Base-by-base conservation (phyloP, 768 basidiomycete species). In the Tephrocybe sp. region DNA sequence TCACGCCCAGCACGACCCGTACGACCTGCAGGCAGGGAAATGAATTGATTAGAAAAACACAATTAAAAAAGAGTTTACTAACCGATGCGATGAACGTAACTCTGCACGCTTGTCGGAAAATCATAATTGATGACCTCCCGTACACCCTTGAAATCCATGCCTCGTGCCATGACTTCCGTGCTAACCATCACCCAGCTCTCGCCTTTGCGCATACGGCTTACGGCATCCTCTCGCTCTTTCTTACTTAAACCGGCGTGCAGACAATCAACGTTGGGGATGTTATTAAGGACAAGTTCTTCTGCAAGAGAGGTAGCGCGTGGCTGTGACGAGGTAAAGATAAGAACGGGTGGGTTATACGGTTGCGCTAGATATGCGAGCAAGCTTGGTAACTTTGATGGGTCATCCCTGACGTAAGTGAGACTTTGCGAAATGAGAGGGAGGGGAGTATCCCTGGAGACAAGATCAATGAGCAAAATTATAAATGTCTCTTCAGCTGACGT, bases 91-190 rank as follows among this genome's bases (percentile, higher is more conserved):
- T 99, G 97, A 36, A 99, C 80, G 62, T 99, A 99, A 61, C 90
- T 94, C 65, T 95, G 93, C 2, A 95, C 87, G 47, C 83, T 94
- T 31, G 88, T 93, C 2, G 97, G 97, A 68, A 98, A 97, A 69
- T 97, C 95, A 60, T 90, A 94, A 66, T 97, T 99, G 62, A 98
- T 86, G 9, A 99, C 94, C 61, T 97, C 90, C 50, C 84, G 76
- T 44, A 95, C 83, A 9, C 94, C 94, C 65, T 87, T 89, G 74
- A 99, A 98, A 63, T 98, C 97, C 87, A 99, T 94, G 3, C 97
- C 97, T 57, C 97, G 80, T 19, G 92, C 93, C 91, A 98, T 90
- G 43, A 98, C 90, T 65, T 99, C 97, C 19, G 97, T 99, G 56
- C 87, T 91, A 39, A 99, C 80, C 80, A 98, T 82, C 27, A 94